phyloP scores from a whole-genome alignment of 164 flowering plant genomes.

The Chimonanthus salicifolius region DNA sequence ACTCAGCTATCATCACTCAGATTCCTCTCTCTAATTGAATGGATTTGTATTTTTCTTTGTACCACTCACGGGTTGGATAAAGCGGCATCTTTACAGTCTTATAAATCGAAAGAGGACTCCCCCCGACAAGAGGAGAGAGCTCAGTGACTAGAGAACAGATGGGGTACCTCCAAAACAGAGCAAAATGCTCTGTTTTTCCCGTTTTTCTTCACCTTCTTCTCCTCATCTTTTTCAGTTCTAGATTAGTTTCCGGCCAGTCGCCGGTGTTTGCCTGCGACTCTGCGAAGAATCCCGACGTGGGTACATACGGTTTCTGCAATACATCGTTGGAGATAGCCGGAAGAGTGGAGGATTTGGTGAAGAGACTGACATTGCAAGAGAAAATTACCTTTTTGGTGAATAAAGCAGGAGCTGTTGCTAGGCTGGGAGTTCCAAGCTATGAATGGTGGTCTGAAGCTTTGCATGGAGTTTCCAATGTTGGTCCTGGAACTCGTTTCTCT shows the following conservation, averaged over 20 bases:
- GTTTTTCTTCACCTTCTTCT: background rate
- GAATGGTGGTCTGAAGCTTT: slow-evolving; percentile 99
- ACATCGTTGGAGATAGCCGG: slow-evolving; percentile 27
- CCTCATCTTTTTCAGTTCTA: background rate
- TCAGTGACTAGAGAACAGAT: slow-evolving; percentile 10
- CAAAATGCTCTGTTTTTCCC: slow-evolving; percentile 29
- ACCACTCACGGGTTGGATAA: slow-evolving; percentile 15
- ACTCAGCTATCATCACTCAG: background rate
- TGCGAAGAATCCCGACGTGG: slow-evolving; percentile 33
- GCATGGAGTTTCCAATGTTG: slow-evolving; percentile 85
- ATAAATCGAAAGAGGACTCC: background rate
- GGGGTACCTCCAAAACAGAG: slow-evolving; percentile 26
- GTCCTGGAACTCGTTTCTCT: slow-evolving; percentile 73
- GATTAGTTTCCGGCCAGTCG: slow-evolving; percentile 23
- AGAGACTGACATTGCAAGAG: slow-evolving; percentile 79
- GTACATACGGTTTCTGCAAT: slow-evolving; percentile 57
- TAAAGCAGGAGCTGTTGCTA: slow-evolving; percentile 40
- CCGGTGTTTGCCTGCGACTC: slow-evolving; percentile 74
- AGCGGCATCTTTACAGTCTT: slow-evolving; percentile 1
- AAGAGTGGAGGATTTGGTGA: slow-evolving; percentile 73
- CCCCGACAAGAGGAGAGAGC: slow-evolving; percentile 3
- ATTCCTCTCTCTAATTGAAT: background rate
- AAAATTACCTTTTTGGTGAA: slow-evolving; percentile 58
- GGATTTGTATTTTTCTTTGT: background rate
- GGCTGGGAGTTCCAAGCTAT: slow-evolving; percentile 87